Evolutionary conservation across 345 rosid genomes (phyloP), one percentile per base, ranked within the genome.

Genomic region (Conringia planisiliqua): DNA sequence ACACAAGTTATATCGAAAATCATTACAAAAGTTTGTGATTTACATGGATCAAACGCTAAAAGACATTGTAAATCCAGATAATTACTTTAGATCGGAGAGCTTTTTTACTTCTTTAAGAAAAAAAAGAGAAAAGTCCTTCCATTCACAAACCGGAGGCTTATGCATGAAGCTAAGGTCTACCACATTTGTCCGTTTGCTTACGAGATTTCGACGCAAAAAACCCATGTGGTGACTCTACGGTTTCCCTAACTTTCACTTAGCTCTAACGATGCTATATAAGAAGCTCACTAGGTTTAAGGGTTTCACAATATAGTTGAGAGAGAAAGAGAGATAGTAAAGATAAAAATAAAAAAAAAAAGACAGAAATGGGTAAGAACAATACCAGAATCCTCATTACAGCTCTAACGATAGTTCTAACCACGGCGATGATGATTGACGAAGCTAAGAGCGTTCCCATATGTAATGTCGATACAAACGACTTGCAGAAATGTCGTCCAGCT

Each of bases 401-500:
- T 62, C 58, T 79, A 39, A 73, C 73, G 13, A 13, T 69, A 43
- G 61, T 67, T 18, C 43, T 78, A 32, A 55, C 61, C 52, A 30
- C 16, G 3, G 32, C 58, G 14, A 46, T 68, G 20, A 36, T 76
- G 77, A 66, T 47, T 17, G 71, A 44, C 51, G 75, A 32, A 51
- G 68, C 71, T 33, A 60, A 13, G 10, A 71, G 58, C 60, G 10
- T 29, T 7, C 57, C 62, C 6, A 7, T 84, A 48, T 89, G 94
- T 59, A 72, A 54, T 30, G 50, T 82, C 6, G 75, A 83, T 20
- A 44, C 85, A 16, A 20, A 33, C 65, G 35, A 81, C 69, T 62
- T 86, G 67, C 18, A 43, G 6, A 46, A 39, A 26, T 88, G 93
- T 56, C 79, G 77, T 7, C 66, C 85, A 3, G 90, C 89, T 0